Percentiles rank a stretch among this genome's conserved stretches.
Conservation (phyloP, 2,329 filamentous ascomycete genomes). For the Hypoxylon sp. region DNA sequence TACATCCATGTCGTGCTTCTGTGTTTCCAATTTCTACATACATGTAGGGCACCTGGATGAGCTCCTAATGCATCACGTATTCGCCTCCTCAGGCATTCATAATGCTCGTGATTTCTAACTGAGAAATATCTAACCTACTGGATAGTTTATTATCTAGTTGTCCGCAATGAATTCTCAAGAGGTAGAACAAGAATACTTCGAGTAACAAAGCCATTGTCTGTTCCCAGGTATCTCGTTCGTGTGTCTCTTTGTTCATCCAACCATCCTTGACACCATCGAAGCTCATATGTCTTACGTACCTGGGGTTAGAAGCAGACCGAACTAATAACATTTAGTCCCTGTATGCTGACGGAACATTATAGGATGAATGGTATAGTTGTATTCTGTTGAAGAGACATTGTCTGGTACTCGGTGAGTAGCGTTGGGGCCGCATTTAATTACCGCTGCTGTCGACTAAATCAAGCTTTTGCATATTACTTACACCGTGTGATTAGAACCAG, state of each 20-base stretch:
- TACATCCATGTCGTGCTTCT: conserved; percentile 12
- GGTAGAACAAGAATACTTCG: background rate
- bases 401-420: background rate
- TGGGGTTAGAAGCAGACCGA: background rate
- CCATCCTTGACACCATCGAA: conserved; percentile 6
- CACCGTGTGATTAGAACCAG: background rate
- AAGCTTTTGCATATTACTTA: background rate
- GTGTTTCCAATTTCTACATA: background rate
- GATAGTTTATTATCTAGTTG: too few relatives aligned
- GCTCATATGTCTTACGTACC: background rate
- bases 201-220: conserved; percentile 27
- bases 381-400: background rate
- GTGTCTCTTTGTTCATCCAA: background rate
- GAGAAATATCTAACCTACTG: too few relatives aligned
- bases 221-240: background rate
- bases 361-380: background rate
- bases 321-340: background rate
- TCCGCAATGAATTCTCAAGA: background rate
- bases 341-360: background rate
- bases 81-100: too few relatives aligned
- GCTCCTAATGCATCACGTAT: background rate
- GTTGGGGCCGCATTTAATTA: background rate
- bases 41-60: background rate
- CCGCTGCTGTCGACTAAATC: background rate
- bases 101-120: too few relatives aligned